Evolutionary conservation across 495 filamentous ascomycete genomes (phyloP), one percentile per base, ranked within the genome.

Genomic region (Hyphodiscus hymeniophilus): DNA sequence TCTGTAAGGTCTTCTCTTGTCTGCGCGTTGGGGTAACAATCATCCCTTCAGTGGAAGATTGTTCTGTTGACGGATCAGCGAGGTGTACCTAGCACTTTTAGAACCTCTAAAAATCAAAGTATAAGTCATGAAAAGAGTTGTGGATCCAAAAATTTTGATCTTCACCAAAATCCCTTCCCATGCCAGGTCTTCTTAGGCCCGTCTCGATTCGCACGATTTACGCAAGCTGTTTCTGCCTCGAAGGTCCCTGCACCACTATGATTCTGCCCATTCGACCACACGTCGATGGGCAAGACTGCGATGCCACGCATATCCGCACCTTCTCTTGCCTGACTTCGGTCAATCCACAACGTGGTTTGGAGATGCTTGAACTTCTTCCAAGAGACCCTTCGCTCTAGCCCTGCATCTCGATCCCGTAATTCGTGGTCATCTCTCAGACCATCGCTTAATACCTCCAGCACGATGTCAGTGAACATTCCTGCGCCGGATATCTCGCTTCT

Each of bases 201-300:
- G 17, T 63, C 52, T 22, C 57, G 58, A 53, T 67, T 67, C 4
- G 63, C 60, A 60, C 67, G 69, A 49, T 71, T 69, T 0, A 71
- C 45, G 50, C 69, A 73, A 1, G 68, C 68, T 20, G 64, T 56
- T 3, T 31, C 15, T 34, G 60, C 65, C 0, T 38, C 17, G 47
- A 67, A 66, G 1, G 42, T 35, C 47, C 66, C 66, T 0, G 68
- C 50, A 0, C 61, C 60, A 46, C 65, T 69, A 41, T 73, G 66
- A 38, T 65, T 51, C 48, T 70, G 68, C 16, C 69, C 68, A 57
- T 67, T 70, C 0, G 61, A 68, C 68, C 69, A 73, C 1, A 61
- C 65, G 57, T 64, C 69, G 10, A 70, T 42, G 10, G 69, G 68
- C 4, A 73, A 46, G 2, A 70, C 65, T 21, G 64, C 65, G 0